phyloP scores from a whole-genome alignment of 2,329 filamentous ascomycete genomes.

The Periglandula ipomoeae region DNA sequence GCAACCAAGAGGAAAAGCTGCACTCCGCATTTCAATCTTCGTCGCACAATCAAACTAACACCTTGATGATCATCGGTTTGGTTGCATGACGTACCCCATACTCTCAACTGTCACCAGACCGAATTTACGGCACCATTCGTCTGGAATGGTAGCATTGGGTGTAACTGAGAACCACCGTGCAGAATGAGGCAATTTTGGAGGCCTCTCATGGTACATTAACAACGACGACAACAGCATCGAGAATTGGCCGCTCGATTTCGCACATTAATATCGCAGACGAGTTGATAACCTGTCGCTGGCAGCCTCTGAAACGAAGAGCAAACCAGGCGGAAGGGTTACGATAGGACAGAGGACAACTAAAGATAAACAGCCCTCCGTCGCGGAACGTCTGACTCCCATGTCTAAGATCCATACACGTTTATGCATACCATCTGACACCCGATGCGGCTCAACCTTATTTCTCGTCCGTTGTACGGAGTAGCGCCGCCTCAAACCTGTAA shows the following conservation, averaged over 20 bases:
- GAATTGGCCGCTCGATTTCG: too few relatives aligned
- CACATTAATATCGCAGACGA: too few relatives aligned
- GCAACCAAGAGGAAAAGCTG: background rate
- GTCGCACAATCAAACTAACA: background rate
- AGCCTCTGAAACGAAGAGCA: too few relatives aligned
- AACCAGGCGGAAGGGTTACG: too few relatives aligned
- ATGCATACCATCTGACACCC: background rate
- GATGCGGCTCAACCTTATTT: background rate
- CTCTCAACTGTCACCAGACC: background rate
- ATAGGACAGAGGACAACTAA: too few relatives aligned
- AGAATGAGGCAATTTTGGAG: too few relatives aligned
- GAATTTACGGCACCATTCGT: too few relatives aligned
- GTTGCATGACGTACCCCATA: constrained; percentile 1
- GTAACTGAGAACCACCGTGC: too few relatives aligned
- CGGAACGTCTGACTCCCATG: background rate
- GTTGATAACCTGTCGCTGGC: too few relatives aligned
- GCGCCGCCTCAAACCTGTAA: background rate
- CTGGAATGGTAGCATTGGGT: too few relatives aligned
- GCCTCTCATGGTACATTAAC: too few relatives aligned
- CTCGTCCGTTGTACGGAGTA: background rate
- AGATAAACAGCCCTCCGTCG: background rate
- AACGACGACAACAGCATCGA: too few relatives aligned
- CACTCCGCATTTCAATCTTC: background rate
- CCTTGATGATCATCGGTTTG: background rate
- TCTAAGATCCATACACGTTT: background rate